Base-by-base conservation (phyloP, 2,329 filamentous ascomycete genomes). In the Raffaelea deltoideospora region DNA sequence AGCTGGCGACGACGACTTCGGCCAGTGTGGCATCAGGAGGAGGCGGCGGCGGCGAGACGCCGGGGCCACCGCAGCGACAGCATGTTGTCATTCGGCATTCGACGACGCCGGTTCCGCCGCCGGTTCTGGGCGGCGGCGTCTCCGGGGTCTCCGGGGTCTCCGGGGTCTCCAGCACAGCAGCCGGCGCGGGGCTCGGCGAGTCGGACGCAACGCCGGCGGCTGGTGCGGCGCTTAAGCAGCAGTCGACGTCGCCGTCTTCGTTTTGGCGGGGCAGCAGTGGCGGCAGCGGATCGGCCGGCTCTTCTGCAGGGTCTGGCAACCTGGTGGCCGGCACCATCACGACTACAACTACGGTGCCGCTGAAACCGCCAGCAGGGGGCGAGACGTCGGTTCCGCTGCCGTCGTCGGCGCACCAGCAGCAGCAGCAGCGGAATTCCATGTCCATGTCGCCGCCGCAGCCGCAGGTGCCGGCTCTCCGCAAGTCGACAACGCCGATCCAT, bases 401-500 rank as follows among this genome's bases (percentile, higher is more conserved):
- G n/a, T n/a, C n/a, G n/a, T n/a, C n/a, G n/a, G n/a, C n/a, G n/a
- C n/a, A n/a, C n/a, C n/a, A n/a, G n/a, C n/a, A n/a, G n/a, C n/a
- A n/a, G n/a, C n/a, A n/a, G n/a, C n/a, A n/a, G n/a, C n/a, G n/a
- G n/a, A n/a, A n/a, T n/a, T n/a, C n/a, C n/a, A n/a, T n/a, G n/a
- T n/a, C n/a, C n/a, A 54, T 51, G 3, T 49, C 50, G 2, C 46
- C 53, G n/a, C 48, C 47, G 3, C 28, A 4, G 15, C 48, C 47
- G 1, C 52, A 52, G 1, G 31, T 47, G 5, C 48, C 48, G 19
- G 50, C 52, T 4, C 49, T 49, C 2, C 49, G 48, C 34, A 56
- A 55, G 39, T 54, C 53, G 10, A 51, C 45, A 26, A 56, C 54
- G 1, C 53, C 53, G 1, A 56, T 57, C 20, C 45, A 52, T 7